phyloP scores from a whole-genome alignment of 768 basidiomycete genomes.

The Infundibulicybe gibba region DNA sequence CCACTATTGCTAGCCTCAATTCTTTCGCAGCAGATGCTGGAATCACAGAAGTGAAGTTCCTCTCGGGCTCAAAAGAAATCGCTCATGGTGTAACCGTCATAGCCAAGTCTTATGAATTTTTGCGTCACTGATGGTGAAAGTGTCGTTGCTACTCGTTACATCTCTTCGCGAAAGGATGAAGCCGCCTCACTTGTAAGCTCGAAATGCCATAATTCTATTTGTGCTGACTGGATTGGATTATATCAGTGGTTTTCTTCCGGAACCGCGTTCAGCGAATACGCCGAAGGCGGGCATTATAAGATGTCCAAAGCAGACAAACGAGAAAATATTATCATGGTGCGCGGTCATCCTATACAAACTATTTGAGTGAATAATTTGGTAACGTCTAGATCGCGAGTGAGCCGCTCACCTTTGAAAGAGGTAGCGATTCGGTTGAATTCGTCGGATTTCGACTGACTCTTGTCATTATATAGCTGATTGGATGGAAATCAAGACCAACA shows the following conservation, averaged over 20 bases:
- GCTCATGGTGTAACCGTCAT: conserved; percentile 2
- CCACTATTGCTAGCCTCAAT: conserved; percentile 82
- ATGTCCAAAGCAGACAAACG: conserved; percentile 96
- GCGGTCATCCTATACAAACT: conserved; percentile 1
- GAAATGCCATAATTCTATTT: background rate
- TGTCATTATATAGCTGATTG: conserved; percentile 67
- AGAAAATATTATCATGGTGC: conserved; percentile 91
- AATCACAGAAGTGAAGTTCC: conserved; percentile 59
- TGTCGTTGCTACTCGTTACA: conserved; percentile 92
- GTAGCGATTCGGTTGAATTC: conserved; percentile 27
- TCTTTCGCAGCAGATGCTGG: conserved; percentile 66
- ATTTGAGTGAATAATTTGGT: too few species aligned
- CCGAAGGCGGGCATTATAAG: conserved; percentile 85
- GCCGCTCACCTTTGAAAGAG: conserved; percentile 95
- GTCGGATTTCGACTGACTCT: conserved; percentile 2
- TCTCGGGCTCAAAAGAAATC: background rate
- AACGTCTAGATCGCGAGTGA: conserved; percentile 73
- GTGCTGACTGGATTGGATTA: conserved; percentile 1
- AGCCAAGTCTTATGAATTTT: conserved; percentile 94
- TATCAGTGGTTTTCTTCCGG: conserved; percentile 91
- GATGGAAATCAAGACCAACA: conserved; percentile 98
- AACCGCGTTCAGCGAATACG: conserved; percentile 88
- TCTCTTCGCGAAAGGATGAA: conserved; percentile 87
- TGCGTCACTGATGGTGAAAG: conserved; percentile 95
- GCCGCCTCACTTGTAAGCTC: conserved; percentile 78